phyloP scores from a whole-genome alignment of 176 grass and related monocot genomes.

The Zoysia japonica region DNA sequence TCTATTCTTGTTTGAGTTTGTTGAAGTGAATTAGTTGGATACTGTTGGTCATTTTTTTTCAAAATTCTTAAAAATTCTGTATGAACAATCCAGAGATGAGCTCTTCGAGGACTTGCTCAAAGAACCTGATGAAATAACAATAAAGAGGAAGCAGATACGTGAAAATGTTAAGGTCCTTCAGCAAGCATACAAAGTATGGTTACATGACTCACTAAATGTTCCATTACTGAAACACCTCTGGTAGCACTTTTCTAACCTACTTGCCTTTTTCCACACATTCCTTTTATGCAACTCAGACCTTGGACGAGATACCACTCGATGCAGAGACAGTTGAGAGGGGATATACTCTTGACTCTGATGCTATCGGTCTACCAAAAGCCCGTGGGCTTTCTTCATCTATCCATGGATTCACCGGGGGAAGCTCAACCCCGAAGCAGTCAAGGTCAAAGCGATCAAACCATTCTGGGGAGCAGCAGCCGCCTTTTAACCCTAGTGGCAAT shows the following conservation, averaged over 20 bases:
- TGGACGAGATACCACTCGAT: slow-evolving; percentile 96
- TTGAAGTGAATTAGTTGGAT: background rate
- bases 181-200: slow-evolving; percentile 84
- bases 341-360: slow-evolving; percentile 63
- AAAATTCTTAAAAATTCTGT: slow-evolving; percentile 4
- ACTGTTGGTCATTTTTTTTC: slow-evolving; percentile 9
- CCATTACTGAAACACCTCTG: background rate
- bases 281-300: slow-evolving; percentile 55
- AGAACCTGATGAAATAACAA: slow-evolving; percentile 89
- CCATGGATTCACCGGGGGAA: slow-evolving; percentile 43
- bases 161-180: slow-evolving; percentile 86
- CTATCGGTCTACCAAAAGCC: slow-evolving; percentile 63
- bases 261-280: background rate
- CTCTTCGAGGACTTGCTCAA: slow-evolving; percentile 82
- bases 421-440: slow-evolving; percentile 57
- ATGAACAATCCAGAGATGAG: slow-evolving; percentile 59
- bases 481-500: slow-evolving; percentile 60
- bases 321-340: slow-evolving; percentile 90
- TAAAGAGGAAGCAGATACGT: slow-evolving; percentile 77
- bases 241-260: background rate
- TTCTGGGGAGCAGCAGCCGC: slow-evolving; percentile 75
- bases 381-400: slow-evolving; percentile 59
- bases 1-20: slow-evolving; percentile 17
- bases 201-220: background rate
- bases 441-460: slow-evolving; percentile 58